Conservation (phyloP, 352 stramenopile genomes). For the Phytophthora pinifolia region DNA sequence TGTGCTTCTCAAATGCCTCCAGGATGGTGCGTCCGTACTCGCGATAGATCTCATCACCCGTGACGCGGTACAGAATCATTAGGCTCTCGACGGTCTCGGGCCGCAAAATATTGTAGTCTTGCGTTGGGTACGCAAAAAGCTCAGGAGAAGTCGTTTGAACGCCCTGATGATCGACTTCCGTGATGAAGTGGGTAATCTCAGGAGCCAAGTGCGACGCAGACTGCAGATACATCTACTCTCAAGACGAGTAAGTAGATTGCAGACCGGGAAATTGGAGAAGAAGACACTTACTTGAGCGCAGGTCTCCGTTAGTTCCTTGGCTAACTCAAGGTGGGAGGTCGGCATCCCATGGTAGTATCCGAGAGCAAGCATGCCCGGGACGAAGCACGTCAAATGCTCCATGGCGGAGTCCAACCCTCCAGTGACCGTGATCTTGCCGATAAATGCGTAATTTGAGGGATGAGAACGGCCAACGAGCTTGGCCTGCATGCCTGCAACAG, state of each 20-base stretch:
- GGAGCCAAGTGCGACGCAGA: slow-evolving; percentile 63
- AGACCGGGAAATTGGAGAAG: neutral
- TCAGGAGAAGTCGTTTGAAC: slow-evolving; percentile 11
- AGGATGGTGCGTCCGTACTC: slow-evolving; percentile 83
- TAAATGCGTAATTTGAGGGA: slow-evolving; percentile 41
- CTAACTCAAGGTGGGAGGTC: slow-evolving; percentile 56
- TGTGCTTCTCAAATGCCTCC: slow-evolving; percentile 67
- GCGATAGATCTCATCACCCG: slow-evolving; percentile 74
- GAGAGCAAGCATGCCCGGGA: slow-evolving; percentile 82
- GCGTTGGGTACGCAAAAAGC: slow-evolving; percentile 11
- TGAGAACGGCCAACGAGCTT: slow-evolving; percentile 42
- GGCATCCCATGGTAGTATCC: slow-evolving; percentile 58
- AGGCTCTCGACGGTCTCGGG: slow-evolving; percentile 90
- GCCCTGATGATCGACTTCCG: slow-evolving; percentile 13
- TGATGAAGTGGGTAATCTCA: slow-evolving; percentile 70
- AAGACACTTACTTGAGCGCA: slow-evolving; percentile 56
- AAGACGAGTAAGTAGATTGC: neutral
- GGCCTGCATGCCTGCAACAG: slow-evolving; percentile 49
- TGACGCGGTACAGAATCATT: slow-evolving; percentile 89
- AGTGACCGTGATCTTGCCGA: slow-evolving; percentile 39
- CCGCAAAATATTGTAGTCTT: slow-evolving; percentile 76
- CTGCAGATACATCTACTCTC: slow-evolving; percentile 66
- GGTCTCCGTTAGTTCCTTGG: slow-evolving; percentile 66
- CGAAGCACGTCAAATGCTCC: slow-evolving; percentile 90
- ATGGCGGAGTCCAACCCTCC: slow-evolving; percentile 42